Evolutionary conservation across 805 yeast species (phyloP), one percentile per base, ranked within the genome.

Genomic region (Debaryomyces maramus): DNA sequence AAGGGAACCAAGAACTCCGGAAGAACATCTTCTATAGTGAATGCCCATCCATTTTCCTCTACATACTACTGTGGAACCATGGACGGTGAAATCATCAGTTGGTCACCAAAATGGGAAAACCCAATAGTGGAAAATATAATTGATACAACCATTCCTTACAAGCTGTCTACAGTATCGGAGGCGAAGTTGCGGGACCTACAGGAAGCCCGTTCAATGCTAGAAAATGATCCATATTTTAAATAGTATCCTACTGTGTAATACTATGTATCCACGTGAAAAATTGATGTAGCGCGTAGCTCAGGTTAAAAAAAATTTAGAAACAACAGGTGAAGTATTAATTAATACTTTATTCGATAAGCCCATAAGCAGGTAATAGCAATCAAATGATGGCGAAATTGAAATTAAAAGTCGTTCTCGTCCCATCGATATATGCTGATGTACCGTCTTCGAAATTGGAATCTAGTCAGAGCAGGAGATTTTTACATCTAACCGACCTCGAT

Each of bases 51-150:
- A 2, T 69, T 66, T 36, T 53, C 67, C 15, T 70, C 66, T 6
- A 70, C 72, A 16, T 80, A 75, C 47, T 76, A 55, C 46, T 72
- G 84, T 19, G 90, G 89, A 1, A 76, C 84, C 2, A 70, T 75
- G 42, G 88, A 84, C 47, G 93, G 93, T 2, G 75, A 76, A 20
- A 79, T 85, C 1, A 52, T 76, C 0, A 61, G 64, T 0, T 85
- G 89, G 88, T 72, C 55, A 3, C 55, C 66, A 42, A 41, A 47
- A 41, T 51, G 48, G 48, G 40, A 46, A 11, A 50, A 45, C 31
- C 47, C 46, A 15, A 29, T 30, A 28, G n/a, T 30, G 3, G 42
- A 29, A 26, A 34, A 30, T n/a, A 14, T 28, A 24, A 14, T 10
- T 31, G 39, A 39, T 3, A 6, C 13, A 24, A 10, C 11, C 13